phyloP scores from a whole-genome alignment of 148 eudicot genomes.

The Vaccinium corymbosum region DNA sequence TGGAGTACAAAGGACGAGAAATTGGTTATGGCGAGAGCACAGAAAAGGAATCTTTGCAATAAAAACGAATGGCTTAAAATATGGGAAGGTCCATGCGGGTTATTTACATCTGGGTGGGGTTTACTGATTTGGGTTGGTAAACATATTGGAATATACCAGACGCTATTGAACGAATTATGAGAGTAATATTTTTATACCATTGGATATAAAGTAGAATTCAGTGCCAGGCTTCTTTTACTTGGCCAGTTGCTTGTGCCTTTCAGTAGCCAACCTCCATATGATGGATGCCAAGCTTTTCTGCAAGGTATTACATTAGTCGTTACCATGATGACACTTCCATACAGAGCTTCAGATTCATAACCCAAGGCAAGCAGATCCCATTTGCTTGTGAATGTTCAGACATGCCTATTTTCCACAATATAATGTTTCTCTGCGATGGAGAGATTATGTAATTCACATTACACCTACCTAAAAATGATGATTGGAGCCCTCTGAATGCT shows the following conservation, averaged over 20 bases:
- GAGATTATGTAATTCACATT: not conserved
- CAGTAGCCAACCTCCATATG: not conserved
- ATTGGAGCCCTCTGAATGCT: constrained; percentile 4
- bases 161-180: not conserved
- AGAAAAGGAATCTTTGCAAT: not conserved
- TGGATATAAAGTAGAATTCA: not conserved
- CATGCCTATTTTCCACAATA: not conserved
- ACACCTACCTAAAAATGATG: constrained; percentile 2
- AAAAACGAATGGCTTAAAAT: not conserved
- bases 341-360: not conserved
- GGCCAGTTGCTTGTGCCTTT: not conserved
- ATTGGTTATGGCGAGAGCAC: not conserved
- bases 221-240: not conserved
- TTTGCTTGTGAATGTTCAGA: not conserved
- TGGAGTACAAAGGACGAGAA: not conserved
- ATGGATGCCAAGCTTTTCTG: not conserved
- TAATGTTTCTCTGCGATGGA: not conserved
- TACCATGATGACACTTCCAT: not conserved
- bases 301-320: not conserved
- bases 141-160: not conserved
- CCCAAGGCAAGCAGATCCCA: not conserved
- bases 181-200: not conserved
- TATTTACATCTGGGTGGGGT: not conserved
- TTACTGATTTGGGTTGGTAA: not conserved
- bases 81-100: not conserved